Evolutionary conservation across 768 basidiomycete genomes (phyloP), one percentile per base, ranked within the genome.

Genomic region (Auriculariales sp.): DNA sequence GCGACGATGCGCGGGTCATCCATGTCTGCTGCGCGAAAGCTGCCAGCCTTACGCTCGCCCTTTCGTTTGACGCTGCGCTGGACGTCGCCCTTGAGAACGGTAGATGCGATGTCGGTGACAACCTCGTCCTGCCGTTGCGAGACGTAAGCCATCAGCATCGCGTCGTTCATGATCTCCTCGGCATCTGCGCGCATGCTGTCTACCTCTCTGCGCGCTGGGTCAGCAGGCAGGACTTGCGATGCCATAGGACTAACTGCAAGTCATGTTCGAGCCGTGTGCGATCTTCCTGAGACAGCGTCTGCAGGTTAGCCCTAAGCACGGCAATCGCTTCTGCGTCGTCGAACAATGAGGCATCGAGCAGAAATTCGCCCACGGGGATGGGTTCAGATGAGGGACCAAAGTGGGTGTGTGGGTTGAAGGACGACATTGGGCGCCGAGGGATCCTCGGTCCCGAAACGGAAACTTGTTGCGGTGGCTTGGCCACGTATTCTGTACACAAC

Each of bases 381-480:
- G 57, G 64, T 29, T 79, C 71, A 33, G 81, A 83, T 19, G 79
- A 66, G 35, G 80, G 81, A 0, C 81, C 81, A 61, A 82, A 78
- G 49, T 73, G 67, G 28, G 72, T 77, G 53, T 79, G 77, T 28
- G 53, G 19, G 39, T 19, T 22, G 22, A 44, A 44, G 14, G 19
- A 19, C 7, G 35, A 9, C 35, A 36, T 36, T 15, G 36, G 36
- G 17, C n/a, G n/a, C n/a, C n/a, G n/a, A n/a, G n/a, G n/a, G 31
- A 32, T 32, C 31, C 31, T 32, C 9, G 31, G n/a, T n/a, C n/a
- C n/a, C n/a, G n/a, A n/a, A n/a, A n/a, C n/a, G n/a, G n/a, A n/a
- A n/a, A n/a, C n/a, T n/a, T n/a, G n/a, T n/a, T n/a, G n/a, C n/a
- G n/a, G n/a, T n/a, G n/a, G n/a, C n/a, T n/a, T n/a, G n/a, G n/a